Evolutionary conservation across 305 asterid genomes (phyloP).

Genomic region (Andrographis paniculata): DNA sequence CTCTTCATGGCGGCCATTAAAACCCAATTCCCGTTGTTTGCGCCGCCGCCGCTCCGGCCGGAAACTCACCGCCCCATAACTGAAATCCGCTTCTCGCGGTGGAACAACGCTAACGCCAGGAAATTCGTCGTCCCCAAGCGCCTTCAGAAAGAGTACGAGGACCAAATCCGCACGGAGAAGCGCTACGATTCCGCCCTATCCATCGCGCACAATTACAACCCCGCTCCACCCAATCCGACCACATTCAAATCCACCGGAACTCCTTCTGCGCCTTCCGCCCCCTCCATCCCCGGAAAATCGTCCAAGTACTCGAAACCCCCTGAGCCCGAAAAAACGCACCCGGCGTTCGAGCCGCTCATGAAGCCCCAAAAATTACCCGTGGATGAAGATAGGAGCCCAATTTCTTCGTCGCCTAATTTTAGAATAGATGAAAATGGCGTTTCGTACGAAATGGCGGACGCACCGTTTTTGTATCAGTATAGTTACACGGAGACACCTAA

Average conservation of each 20-base stretch:
- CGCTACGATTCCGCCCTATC: slow-evolving; percentile 67
- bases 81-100: slow-evolving; percentile 78
- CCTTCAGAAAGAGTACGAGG: slow-evolving; percentile 66
- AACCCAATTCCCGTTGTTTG: slow-evolving; percentile 57
- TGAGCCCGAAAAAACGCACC: not conserved
- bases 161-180: slow-evolving; percentile 58
- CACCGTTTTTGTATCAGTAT: slow-evolving; percentile 83
- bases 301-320: slow-evolving; percentile 66
- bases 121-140: slow-evolving; percentile 54
- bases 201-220: slow-evolving; percentile 59
- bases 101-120: slow-evolving; percentile 97
- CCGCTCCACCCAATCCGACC: slow-evolving; percentile 73
- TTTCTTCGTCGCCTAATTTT: slow-evolving; percentile 26
- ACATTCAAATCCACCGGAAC: slow-evolving; percentile 69
- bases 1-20: not conserved
- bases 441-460: slow-evolving; percentile 62
- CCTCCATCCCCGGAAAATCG: slow-evolving; percentile 72
- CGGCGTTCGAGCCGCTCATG: slow-evolving; percentile 28
- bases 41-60: slow-evolving; percentile 49
- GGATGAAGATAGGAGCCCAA: slow-evolving; percentile 9
- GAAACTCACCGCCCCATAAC: slow-evolving; percentile 42
- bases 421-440: slow-evolving; percentile 63
- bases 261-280: slow-evolving; percentile 76
- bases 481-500: slow-evolving; percentile 95
- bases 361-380: slow-evolving; percentile 33